Conservation (phyloP, 2,329 filamentous ascomycete species). For the Chaetomiaceae sp. region DNA sequence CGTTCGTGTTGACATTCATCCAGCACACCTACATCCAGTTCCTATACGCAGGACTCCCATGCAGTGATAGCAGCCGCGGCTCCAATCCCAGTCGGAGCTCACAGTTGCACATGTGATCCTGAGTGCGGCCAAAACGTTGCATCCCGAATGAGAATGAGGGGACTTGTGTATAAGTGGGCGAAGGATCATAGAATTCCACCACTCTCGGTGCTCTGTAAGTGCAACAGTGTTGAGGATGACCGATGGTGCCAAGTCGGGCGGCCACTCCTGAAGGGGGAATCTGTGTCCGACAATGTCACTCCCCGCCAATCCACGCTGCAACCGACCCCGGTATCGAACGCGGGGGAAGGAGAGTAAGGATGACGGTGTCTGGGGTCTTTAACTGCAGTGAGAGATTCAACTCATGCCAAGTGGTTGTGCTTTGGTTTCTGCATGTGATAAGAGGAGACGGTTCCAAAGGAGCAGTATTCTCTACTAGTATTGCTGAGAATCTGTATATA, state of each 20-base stretch:
- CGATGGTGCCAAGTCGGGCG: slow-evolving; percentile 11
- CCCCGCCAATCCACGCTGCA: slow-evolving; percentile 10
- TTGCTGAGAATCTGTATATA: too few species aligned
- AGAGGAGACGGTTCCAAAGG: too few species aligned
- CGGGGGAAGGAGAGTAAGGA: slow-evolving; percentile 1
- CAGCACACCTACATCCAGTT: background rate
- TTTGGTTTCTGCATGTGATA: too few species aligned
- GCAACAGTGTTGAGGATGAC: background rate
- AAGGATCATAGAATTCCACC: background rate
- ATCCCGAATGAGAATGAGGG: background rate
- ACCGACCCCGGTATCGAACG: background rate
- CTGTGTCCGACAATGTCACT: slow-evolving; percentile 12
- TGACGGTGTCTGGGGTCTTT: too few species aligned
- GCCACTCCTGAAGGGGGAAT: slow-evolving; percentile 10
- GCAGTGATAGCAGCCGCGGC: slow-evolving; percentile 1
- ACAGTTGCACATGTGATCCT: slow-evolving; percentile 6
- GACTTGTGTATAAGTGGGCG: background rate
- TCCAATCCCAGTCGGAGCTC: background rate
- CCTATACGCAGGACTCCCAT: too few species aligned
- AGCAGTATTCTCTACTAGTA: too few species aligned
- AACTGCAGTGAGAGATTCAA: too few species aligned
- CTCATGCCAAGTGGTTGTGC: too few species aligned
- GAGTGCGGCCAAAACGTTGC: background rate
- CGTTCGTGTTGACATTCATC: too few species aligned
- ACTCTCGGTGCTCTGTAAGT: background rate